Evolutionary conservation across 768 basidiomycete genomes (phyloP).

Genomic region (Cyclocybe aegerita): DNA sequence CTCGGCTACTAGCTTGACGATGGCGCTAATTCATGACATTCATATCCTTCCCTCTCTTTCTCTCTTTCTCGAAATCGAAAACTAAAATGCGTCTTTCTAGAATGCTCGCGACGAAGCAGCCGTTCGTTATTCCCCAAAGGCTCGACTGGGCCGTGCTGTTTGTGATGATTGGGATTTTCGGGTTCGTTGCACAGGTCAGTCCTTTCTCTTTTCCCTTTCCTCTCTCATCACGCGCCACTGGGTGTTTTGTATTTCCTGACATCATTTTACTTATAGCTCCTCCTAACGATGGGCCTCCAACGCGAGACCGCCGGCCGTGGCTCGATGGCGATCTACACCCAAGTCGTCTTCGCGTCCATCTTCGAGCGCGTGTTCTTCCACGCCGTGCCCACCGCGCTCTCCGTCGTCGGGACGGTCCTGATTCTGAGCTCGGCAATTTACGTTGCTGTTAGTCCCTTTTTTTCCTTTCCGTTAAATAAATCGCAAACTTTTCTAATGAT

Average conservation of each 20-base stretch:
- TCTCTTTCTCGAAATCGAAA: neutral
- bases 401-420: slow-evolving; percentile 60
- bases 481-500: neutral
- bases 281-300: slow-evolving; percentile 36
- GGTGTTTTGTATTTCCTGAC: neutral
- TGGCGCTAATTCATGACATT: neutral
- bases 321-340: slow-evolving; percentile 54
- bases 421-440: slow-evolving; percentile 66
- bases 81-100: slow-evolving; percentile 21
- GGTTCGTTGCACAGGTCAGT: slow-evolving; percentile 49
- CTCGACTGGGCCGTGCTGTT: slow-evolving; percentile 46
- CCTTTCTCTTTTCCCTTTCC: neutral
- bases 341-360: slow-evolving; percentile 66
- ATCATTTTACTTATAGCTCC: slow-evolving; percentile 25
- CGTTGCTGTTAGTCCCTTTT: slow-evolving; percentile 50
- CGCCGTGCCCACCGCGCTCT: slow-evolving; percentile 54
- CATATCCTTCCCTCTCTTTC: neutral
- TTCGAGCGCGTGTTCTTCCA: slow-evolving; percentile 69
- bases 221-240: neutral
- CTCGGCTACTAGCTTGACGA: no score
- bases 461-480: neutral
- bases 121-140: slow-evolving; percentile 45
- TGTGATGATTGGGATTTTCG: slow-evolving; percentile 50
- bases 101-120: slow-evolving; percentile 40
- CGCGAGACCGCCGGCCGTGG: slow-evolving; percentile 34